Evolutionary conservation across 768 basidiomycete species (phyloP).

Genomic region (Naganishia randhawae): DNA sequence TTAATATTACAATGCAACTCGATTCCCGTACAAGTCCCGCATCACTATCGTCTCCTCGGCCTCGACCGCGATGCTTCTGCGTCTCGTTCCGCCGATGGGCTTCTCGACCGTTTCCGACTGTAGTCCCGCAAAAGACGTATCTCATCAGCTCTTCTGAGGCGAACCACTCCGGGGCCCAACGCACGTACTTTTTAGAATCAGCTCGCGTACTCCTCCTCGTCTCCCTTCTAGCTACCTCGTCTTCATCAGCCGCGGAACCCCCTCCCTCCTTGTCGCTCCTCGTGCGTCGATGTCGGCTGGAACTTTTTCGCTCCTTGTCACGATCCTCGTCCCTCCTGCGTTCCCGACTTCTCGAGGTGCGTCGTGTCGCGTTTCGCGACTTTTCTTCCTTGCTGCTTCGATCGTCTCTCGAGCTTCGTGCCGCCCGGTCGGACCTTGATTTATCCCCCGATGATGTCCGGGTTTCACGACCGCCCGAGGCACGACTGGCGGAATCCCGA

Average conservation of each 20-base stretch:
- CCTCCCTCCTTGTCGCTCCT: slow-evolving; percentile 21
- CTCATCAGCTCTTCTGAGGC: background rate
- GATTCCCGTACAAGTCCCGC: background rate
- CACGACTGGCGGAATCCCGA: slow-evolving; percentile 4
- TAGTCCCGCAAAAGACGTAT: too few species aligned
- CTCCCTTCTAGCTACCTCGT: slow-evolving; percentile 11
- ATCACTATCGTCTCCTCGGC: background rate
- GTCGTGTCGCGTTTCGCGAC: slow-evolving; percentile 1
- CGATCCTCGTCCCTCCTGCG: slow-evolving; percentile 17
- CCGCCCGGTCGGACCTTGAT: slow-evolving; percentile 7
- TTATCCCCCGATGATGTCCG: slow-evolving; percentile 5
- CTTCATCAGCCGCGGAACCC: slow-evolving; percentile 7
- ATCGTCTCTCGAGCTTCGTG: slow-evolving; percentile 19
- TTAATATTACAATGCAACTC: background rate
- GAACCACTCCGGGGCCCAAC: too few species aligned
- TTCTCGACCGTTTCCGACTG: slow-evolving; percentile 23
- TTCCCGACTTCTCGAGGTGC: slow-evolving; percentile 19
- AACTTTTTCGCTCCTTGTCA: slow-evolving; percentile 15
- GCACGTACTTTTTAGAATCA: slow-evolving; percentile 8
- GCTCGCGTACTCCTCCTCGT: slow-evolving; percentile 3
- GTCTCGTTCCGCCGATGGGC: slow-evolving; percentile 14
- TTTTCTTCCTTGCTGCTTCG: slow-evolving; percentile 13
- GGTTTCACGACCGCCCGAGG: slow-evolving; percentile 7
- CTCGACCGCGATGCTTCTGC: background rate
- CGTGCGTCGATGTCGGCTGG: slow-evolving; percentile 16